A percentile compares a stretch with the other conserved stretches of the same genome.
Evolutionary conservation across 1,284 basidiomycete genomes (phyloP).

Genomic region (Leucoagaricus sp.): DNA sequence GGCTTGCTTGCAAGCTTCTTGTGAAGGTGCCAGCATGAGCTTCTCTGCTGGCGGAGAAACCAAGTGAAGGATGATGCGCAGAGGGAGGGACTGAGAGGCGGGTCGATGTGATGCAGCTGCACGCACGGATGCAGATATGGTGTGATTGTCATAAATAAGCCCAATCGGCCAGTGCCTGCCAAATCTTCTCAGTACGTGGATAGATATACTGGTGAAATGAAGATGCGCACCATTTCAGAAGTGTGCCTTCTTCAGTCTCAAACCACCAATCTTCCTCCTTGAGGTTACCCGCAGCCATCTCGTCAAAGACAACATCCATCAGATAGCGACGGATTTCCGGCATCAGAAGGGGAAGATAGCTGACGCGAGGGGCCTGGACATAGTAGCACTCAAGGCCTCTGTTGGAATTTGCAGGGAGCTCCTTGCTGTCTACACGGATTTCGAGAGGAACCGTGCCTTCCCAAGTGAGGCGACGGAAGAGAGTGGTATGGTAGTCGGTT

Average conservation of each 20-base stretch:
- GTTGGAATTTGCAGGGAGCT: conserved; percentile 85
- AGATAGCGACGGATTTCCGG: conserved; percentile 85
- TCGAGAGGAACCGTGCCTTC: conserved; percentile 85
- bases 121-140: conserved; percentile 59
- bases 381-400: conserved; percentile 85
- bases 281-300: conserved; percentile 65
- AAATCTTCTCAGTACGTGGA: conserved; percentile 10
- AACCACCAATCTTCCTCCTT: conserved; percentile 96
- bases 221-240: conserved; percentile 79
- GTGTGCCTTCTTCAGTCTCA: conserved; percentile 73
- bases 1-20: conserved; percentile 84
- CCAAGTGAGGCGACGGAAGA: conserved; percentile 82
- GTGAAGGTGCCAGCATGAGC: conserved; percentile 73
- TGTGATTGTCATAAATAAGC: conserved; percentile 84
- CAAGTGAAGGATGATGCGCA: conserved; percentile 83
- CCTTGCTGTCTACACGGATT: conserved; percentile 81
- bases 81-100: conserved; percentile 52
- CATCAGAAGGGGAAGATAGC: conserved; percentile 88
- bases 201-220: conserved; percentile 3
- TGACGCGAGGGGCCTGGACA: conserved; percentile 84
- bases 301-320: conserved; percentile 88
- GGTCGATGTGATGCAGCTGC: conserved; percentile 41
- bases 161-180: conserved; percentile 97
- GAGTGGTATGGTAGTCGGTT: conserved; percentile 60
- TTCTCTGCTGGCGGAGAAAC: conserved; percentile 84